Evolutionary conservation across 2,329 filamentous ascomycete genomes (phyloP).

Genomic region (Stenocarpella maydis): DNA sequence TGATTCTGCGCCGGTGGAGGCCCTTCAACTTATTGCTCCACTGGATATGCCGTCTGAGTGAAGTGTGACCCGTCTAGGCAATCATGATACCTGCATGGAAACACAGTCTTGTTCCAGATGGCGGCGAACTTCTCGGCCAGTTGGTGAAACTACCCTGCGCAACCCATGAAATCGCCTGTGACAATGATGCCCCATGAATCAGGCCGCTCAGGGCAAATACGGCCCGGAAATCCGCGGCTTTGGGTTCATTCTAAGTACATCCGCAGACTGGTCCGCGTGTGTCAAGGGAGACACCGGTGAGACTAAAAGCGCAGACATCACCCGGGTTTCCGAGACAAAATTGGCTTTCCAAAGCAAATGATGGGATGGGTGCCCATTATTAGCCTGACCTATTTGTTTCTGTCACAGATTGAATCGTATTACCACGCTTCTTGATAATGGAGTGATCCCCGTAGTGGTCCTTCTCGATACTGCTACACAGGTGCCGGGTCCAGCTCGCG

Average conservation of each 20-base stretch:
- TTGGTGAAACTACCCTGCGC: constrained; percentile 48
- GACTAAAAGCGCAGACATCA: constrained; percentile 45
- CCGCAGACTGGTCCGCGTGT: constrained; percentile 44
- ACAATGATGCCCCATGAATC: constrained; percentile 40
- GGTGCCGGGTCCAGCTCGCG: constrained; percentile 41
- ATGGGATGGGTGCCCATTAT: constrained; percentile 44
- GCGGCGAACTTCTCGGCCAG: constrained; percentile 51
- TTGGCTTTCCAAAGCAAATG: constrained; percentile 48
- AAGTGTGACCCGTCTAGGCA: constrained; percentile 48
- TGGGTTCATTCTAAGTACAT: constrained; percentile 45
- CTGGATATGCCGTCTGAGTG: constrained; percentile 36
- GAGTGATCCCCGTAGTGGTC: constrained; percentile 45
- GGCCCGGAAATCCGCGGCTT: constrained; percentile 44
- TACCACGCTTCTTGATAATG: constrained; percentile 42
- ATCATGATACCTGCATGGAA: constrained; percentile 47
- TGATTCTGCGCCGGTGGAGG: constrained; percentile 43
- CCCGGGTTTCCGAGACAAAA: constrained; percentile 46
- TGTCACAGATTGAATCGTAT: constrained; percentile 44
- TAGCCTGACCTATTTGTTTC: constrained; percentile 47
- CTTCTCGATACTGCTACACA: constrained; percentile 51
- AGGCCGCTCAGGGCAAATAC: neutral
- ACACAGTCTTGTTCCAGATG: constrained; percentile 35
- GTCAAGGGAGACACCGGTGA: constrained; percentile 49
- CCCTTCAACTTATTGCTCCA: constrained; percentile 43
- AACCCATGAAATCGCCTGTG: constrained; percentile 54